Base-by-base conservation (phyloP, 2,329 filamentous ascomycete species). In the Beauveria australis region DNA sequence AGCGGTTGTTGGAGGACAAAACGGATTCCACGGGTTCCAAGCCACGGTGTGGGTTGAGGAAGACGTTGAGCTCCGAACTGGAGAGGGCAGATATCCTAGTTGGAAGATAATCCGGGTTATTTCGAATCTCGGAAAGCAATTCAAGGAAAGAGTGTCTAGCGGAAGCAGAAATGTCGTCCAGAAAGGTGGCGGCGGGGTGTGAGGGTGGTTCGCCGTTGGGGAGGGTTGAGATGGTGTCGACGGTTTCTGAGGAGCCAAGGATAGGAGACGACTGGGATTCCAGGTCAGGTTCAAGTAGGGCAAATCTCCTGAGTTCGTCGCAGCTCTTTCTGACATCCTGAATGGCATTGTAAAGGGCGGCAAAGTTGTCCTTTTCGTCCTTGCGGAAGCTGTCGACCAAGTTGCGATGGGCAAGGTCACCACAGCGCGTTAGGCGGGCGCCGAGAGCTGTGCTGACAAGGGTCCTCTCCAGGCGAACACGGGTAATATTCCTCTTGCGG, bases 101-200 rank as follows among this genome's bases (percentile, higher is more conserved):
- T 68, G 93, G 91, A 72, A 99, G 74, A 74, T 95, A 97, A 68
- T 92, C 87, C 43, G 91, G 87, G 72, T 96, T 92, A 64, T 89
- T 92, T 67, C 93, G 86, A 64, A 97, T 83, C 73, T 91, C 85
- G 53, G 85, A 87, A 67, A 97, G 76, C 69, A 97, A 93, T 64
- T 86, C 84, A 62, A 97, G 72, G 62, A 97, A 84, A 48, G 87
- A 85, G 63, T 91, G 85, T 70, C 90, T 81, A 60, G 91, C 86
- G 64, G 88, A 86, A 61, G 84, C 79, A 56, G 92, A 89, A 54
- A 97, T 83, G 68, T 92, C 86, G 71, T 89, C 52, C 26, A 62
- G 84, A 58, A 89, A 75, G 66, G 88, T 89, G 1, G 85, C 84
- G 1, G 76, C 73, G 59, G 68, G 66, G 18, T 67, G 69, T 57